These are phyloP conservation scores for Cutaneotrichosporon arboriforme DNA, from an alignment of 1,284 basidiomycete genomes.

Conservation along the genomic window DNA sequence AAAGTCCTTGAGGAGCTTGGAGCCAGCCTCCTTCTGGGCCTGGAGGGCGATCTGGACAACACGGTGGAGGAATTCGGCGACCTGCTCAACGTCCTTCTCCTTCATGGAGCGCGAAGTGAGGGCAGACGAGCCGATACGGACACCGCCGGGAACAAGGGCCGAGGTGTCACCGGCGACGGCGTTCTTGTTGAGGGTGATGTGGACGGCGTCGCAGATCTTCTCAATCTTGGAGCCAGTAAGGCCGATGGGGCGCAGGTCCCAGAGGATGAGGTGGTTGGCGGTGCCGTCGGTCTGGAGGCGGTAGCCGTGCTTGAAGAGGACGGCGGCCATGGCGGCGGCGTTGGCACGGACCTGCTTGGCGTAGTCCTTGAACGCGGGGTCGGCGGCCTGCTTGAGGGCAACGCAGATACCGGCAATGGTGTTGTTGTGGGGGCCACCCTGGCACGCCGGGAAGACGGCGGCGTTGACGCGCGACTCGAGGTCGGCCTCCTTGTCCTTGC, in stretches of 20 bases:
- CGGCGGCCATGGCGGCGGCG: slow-evolving; percentile 66
- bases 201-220: slow-evolving; percentile 94
- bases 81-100: slow-evolving; percentile 71
- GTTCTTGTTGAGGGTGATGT: slow-evolving; percentile 83
- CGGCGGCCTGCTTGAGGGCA: slow-evolving; percentile 85
- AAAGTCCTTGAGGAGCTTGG: slow-evolving; percentile 95
- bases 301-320: slow-evolving; percentile 75
- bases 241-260: slow-evolving; percentile 93
- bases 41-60: slow-evolving; percentile 78
- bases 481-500: slow-evolving; percentile 78
- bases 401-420: slow-evolving; percentile 96
- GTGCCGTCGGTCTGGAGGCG: slow-evolving; percentile 95
- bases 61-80: slow-evolving; percentile 88
- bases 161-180: slow-evolving; percentile 49
- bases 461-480: slow-evolving; percentile 95
- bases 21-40: slow-evolving; percentile 90
- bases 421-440: slow-evolving; percentile 99
- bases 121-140: slow-evolving; percentile 91
- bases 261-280: slow-evolving; percentile 96
- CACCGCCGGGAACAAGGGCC: slow-evolving; percentile 93
- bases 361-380: slow-evolving; percentile 87
- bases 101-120: slow-evolving; percentile 91
- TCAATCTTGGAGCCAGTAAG: slow-evolving; percentile 97
- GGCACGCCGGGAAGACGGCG: slow-evolving; percentile 99
- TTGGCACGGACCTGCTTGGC: slow-evolving; percentile 92